Evolutionary conservation across 2,329 filamentous ascomycete genomes (phyloP), one percentile per base, ranked within the genome.

Genomic region (Apiospora sp.): DNA sequence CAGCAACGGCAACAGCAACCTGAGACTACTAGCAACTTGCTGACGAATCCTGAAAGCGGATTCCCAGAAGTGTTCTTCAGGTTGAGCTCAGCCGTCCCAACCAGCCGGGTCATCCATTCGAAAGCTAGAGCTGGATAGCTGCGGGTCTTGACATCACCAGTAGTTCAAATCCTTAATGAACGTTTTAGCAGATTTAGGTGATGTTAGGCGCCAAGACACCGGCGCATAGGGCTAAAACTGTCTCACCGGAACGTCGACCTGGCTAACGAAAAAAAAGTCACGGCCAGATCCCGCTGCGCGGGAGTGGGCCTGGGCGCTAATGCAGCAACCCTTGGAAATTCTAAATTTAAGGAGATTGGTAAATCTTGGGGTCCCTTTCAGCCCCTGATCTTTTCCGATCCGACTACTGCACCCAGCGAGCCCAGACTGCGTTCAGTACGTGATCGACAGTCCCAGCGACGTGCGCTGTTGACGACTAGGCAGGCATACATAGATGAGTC

Each of bases 321-420:
- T 34, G 30, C 54, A 61, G 22, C 34, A 37, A 34, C 30, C 54
- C 30, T 61, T 61, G 30, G 22, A 37, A 61, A 37, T 61, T 37
- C 54, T 61, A 37, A 61, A 61, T 61, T 61, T 37, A 61, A 61
- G 54, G 54, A 61, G 54, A 61, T 61, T 61, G 54, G 16, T 37
- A 64, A 41, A 64, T 41, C 58, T 64, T 64, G 54, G 30, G 54
- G 30, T n/a, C 30, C 3, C 24, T 22, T 49, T 34, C 54, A 64
- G 10, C 58, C 58, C 58, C 58, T 64, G 34, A 41, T 10, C 54
- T 22, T 8, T 12, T 41, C 58, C 58, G 58, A 64, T 41, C 58
- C 30, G 19, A 41, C 30, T n/a, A 41, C 58, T 41, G 58, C 34
- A 41, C 58, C 34, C 34, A 64, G 58, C n/a, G 58, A 34, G n/a